A percentile compares a stretch with the other conserved stretches of the same genome.
phyloP scores from a whole-genome alignment of 148 eudicot genomes.

The Diospyros kaki region DNA sequence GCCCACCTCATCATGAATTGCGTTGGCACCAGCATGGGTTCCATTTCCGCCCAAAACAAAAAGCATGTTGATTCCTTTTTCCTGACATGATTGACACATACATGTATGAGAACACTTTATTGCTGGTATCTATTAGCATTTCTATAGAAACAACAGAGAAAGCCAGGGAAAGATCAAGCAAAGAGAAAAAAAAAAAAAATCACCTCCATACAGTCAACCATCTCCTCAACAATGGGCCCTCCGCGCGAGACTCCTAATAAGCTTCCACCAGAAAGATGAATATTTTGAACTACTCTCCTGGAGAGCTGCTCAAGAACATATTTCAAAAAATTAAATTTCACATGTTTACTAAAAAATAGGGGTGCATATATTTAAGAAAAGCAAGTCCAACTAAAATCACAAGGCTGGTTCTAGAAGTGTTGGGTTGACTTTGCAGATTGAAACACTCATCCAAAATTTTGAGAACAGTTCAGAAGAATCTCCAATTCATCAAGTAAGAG shows the following conservation, averaged over 20 bases:
- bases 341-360: not conserved
- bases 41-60: constrained; percentile 98
- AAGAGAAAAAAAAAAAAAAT: constrained; percentile 1
- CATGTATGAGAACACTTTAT: not conserved
- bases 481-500: not conserved
- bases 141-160: not conserved
- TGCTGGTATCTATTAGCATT: not conserved
- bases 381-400: not conserved
- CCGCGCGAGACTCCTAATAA: constrained; percentile 98
- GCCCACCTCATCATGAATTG: constrained; percentile 85
- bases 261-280: constrained; percentile 98
- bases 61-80: constrained; percentile 94
- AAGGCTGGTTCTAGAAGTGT: not conserved
- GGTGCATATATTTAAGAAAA: not conserved
- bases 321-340: constrained; percentile 1
- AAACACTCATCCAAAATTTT: not conserved
- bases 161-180: not conserved
- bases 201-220: constrained; percentile 95
- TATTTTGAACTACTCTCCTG: constrained; percentile 91
- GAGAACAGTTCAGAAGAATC: constrained; percentile 7
- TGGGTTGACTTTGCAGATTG: not conserved
- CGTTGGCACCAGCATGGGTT: constrained; percentile 98
- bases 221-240: constrained; percentile 71
- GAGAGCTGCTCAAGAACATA: constrained; percentile 47
- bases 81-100: constrained; percentile 42